These are phyloP conservation scores for Metschnikowia cubensis DNA, from an alignment of 805 yeast species.

Conservation along the genomic window DNA sequence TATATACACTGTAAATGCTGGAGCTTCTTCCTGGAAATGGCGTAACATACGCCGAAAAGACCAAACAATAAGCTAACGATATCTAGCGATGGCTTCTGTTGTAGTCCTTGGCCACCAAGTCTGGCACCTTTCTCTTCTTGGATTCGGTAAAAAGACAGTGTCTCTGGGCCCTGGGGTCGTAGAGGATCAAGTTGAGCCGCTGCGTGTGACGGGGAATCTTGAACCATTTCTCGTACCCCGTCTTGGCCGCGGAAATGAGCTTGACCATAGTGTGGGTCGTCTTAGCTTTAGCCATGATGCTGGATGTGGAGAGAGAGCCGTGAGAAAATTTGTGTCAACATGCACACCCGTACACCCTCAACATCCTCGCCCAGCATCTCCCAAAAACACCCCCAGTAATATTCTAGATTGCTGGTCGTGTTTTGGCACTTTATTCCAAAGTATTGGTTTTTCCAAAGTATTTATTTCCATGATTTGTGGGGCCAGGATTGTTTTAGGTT, in stretches of 20 bases:
- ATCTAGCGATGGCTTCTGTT: slow-evolving; percentile 19
- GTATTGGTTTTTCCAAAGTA: too few species aligned
- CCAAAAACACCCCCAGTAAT: not conserved
- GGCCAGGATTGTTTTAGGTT: too few species aligned
- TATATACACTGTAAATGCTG: too few species aligned
- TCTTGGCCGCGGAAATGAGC: slow-evolving; percentile 82
- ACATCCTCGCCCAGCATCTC: too few species aligned
- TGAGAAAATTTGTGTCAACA: slow-evolving; percentile 1
- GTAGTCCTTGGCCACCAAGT: slow-evolving; percentile 36
- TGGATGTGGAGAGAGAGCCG: not conserved
- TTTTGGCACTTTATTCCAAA: too few species aligned
- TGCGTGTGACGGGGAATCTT: slow-evolving; percentile 79
- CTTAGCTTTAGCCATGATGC: slow-evolving; percentile 47
- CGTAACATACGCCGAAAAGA: too few species aligned
- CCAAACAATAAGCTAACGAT: too few species aligned
- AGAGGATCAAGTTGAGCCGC: slow-evolving; percentile 61
- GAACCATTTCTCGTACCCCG: slow-evolving; percentile 82
- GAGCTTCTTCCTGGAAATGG: too few species aligned
- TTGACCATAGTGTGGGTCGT: slow-evolving; percentile 79
- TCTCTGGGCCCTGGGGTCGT: slow-evolving; percentile 58
- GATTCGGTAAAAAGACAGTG: slow-evolving; percentile 89
- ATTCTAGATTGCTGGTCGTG: too few species aligned
- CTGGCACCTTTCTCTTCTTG: slow-evolving; percentile 77
- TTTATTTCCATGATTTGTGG: too few species aligned
- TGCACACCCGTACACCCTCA: slow-evolving; percentile 4